These are phyloP conservation scores for Aspergillus steynii DNA, from an alignment of 495 filamentous ascomycete species.

Conservation along the genomic window DNA sequence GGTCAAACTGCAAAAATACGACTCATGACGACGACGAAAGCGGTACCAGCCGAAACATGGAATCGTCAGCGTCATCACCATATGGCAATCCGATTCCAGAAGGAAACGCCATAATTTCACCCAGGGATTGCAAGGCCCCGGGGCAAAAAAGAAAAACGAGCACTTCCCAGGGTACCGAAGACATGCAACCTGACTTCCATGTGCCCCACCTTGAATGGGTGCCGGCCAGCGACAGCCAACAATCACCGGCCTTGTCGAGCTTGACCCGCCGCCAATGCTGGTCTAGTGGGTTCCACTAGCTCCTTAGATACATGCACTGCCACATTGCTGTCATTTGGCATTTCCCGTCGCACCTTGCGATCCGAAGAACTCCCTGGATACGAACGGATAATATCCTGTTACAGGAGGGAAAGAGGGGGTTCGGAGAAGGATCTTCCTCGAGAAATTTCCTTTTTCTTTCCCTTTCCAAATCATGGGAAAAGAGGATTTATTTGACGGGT, in stretches of 20 bases:
- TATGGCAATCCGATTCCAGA: conserved; percentile 10
- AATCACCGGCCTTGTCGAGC: conserved; percentile 21
- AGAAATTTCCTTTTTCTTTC: neutral
- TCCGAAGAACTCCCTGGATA: conserved; percentile 13
- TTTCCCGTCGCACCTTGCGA: conserved; percentile 15
- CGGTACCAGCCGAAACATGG: neutral
- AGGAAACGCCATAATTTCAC: conserved; percentile 4
- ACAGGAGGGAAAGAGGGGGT: neutral
- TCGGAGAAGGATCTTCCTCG: neutral
- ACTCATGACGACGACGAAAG: neutral
- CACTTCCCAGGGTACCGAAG: conserved; percentile 14
- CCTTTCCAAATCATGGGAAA: too few species aligned
- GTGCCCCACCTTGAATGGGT: conserved; percentile 14
- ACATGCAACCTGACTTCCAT: conserved; percentile 12
- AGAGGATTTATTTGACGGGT: too few species aligned
- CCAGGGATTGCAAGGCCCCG: conserved; percentile 6
- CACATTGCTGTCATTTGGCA: conserved; percentile 45
- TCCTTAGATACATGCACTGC: conserved; percentile 47
- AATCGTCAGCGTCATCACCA: neutral
- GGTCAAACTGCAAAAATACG: neutral
- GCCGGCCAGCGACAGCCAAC: conserved; percentile 14
- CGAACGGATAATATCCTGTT: conserved; percentile 3
- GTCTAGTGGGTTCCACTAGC: conserved; percentile 25
- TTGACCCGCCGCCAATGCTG: conserved; percentile 18
- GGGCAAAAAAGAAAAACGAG: neutral